Evolutionary conservation across 73 alveolate species (phyloP), one percentile per base, ranked within the genome.

Genomic region (Uronychia setigera): DNA sequence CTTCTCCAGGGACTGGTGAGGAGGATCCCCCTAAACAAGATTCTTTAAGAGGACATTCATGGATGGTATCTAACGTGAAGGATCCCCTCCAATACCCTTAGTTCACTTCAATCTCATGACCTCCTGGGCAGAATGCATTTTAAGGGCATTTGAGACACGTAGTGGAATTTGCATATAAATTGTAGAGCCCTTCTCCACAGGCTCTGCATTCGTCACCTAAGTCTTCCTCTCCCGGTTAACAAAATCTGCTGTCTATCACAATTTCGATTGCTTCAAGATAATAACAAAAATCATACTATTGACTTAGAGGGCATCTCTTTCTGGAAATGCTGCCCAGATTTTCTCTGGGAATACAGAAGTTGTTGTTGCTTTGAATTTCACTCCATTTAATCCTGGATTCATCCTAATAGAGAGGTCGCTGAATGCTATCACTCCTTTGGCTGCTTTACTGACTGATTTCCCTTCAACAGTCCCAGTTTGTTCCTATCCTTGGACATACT

Each of bases 41-140:
- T n/a, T n/a, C n/a, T 58, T 75, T 59, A 80, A 28, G 19, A 77
- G 5, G 19, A 25, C 13, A 28, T 28, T 13, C 31, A 30, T 30
- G 11, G 26, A 85, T 80, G 30, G 35, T 32, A 32, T 86, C 80
- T 32, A 92, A 90, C 26, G 76, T 35, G 34, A 58, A 59, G n/a
- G 81, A 31, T 1, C 75, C 60, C 35, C 96, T 91, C 96, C 96
- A 91, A 76, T 78, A 91, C 31, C 96, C 96, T 29, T 46, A 0
- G 27, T 80, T 60, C 32, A 91, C 96, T 26, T 58, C 79, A 13
- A 91, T 58, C 27, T 59, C 83, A 74, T 31, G 76, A 9, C 89
- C 88, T 80, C 96, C 96, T 5, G 88, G 88, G 84, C 96, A 91
- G 27, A 60, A 28, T 1, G 96, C 93, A 77, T 76, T 32, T 33